A percentile compares a stretch with the other conserved stretches of the same genome.
Conservation (phyloP, 176 grass and related monocot genomes). For the Hyparrhenia diplandra region DNA sequence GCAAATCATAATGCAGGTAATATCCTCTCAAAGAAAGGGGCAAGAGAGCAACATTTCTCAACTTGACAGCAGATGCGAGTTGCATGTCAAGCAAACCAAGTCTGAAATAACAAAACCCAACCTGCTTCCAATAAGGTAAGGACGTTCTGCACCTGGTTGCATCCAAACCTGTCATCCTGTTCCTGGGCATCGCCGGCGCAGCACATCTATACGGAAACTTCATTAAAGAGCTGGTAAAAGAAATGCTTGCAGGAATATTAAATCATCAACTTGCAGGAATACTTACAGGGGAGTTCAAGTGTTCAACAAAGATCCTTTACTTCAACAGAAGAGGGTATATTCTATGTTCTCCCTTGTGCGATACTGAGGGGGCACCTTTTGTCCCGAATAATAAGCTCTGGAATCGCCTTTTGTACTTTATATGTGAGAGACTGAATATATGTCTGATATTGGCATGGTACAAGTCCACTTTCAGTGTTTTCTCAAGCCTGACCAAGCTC, state of each 20-base stretch:
- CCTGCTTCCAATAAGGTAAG: neutral
- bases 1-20: neutral
- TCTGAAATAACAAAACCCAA: neutral
- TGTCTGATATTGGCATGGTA: constrained; percentile 11
- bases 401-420: neutral
- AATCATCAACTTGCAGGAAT: neutral
- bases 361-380: neutral
- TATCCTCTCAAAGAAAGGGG: neutral
- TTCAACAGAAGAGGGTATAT: neutral
- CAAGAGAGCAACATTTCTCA: neutral
- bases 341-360: neutral
- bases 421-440: neutral
- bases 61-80: neutral
- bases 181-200: neutral
- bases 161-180: neutral
- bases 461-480: constrained; percentile 17
- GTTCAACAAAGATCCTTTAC: neutral
- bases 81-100: neutral
- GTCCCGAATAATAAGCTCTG: neutral
- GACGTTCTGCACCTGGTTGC: neutral
- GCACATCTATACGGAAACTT: neutral
- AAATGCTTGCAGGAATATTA: neutral
- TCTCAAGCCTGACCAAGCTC: neutral
- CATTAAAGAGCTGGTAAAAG: neutral
- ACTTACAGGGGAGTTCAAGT: neutral